Base-by-base conservation (phyloP, 805 yeast species). In the Candida caryicola region DNA sequence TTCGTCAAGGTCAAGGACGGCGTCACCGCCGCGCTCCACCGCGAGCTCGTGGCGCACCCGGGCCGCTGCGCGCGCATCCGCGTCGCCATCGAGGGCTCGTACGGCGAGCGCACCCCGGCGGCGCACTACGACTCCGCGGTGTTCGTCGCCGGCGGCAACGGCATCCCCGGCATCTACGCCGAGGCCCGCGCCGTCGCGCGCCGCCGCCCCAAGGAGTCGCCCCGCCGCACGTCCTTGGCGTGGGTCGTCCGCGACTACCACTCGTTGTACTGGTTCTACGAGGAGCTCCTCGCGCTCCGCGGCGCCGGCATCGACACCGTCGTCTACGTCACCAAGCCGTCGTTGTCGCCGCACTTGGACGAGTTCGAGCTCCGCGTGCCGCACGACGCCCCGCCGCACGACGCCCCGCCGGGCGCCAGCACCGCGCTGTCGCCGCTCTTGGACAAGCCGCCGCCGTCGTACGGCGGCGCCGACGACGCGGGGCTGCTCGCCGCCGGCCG, bases 121-220 rank as follows among this genome's bases (percentile, higher is more conserved):
- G 65, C 65, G 33, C 62, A 68, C 15, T 77, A 73, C 48, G 66
- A 66, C 25, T 66, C 68, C 33, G 72, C 74, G 1, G 57, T 79
- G 5, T 67, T 79, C 31, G 56, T 80, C 29, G 81, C 82, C 3
- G 85, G 85, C 7, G 86, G 85, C 4, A 76, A 77, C 44, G 86
- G 86, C 8, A 69, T 80, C 50, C 77, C 86, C 0, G 82, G 79
- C 0, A 62, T 76, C 7, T 62, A 73, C 29, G 64, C 77, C 2
- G 69, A 76, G 40, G 76, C 50, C 1, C 25, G 40, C 10, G 49
- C 50, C 23, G 46, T 54, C 19, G 49, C 46, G 13, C 19, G 40
- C 8, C 17, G 15, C 7, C 29, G 17, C 16, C 30, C 31, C n/a
- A 12, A 31, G 10, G 19, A 16, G 12, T 18, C 23, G 19, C 34